Conservation (phyloP, 768 basidiomycete genomes). For the Termitomyces sp. region DNA sequence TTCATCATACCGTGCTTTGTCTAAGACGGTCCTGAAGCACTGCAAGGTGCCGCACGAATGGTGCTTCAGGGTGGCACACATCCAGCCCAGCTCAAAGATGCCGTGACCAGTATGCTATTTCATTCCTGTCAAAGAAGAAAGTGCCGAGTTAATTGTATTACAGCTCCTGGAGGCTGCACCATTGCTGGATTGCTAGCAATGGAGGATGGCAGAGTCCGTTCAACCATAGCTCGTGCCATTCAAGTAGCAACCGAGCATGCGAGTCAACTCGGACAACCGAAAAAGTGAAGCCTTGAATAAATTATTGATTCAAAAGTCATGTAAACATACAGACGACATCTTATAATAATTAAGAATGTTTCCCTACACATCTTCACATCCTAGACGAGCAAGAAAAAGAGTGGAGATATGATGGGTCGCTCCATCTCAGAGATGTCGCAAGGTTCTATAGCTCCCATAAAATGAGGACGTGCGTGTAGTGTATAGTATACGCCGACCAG, state of each 20-base stretch:
- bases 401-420: conserved; percentile 30
- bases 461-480: conserved; percentile 90
- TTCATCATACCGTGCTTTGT: not conserved
- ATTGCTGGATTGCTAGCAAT: conserved; percentile 94
- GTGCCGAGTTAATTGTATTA: not conserved
- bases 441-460: conserved; percentile 82
- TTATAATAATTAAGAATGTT: conserved; percentile 11
- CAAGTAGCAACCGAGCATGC: conserved; percentile 91
- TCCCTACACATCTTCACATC: conserved; percentile 28
- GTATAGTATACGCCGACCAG: conserved; percentile 74
- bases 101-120: conserved; percentile 82
- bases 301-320: not conserved
- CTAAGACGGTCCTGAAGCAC: conserved; percentile 42
- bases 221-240: conserved; percentile 92
- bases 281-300: conserved; percentile 29
- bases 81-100: conserved; percentile 95
- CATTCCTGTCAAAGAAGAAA: not conserved
- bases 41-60: conserved; percentile 98
- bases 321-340: not conserved
- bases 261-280: conserved; percentile 73
- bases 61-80: conserved; percentile 82
- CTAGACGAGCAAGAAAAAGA: conserved; percentile 23
- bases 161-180: conserved; percentile 96
- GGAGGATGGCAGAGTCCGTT: conserved; percentile 90
- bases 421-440: conserved; percentile 15